Conservation (phyloP, 2,329 filamentous ascomycete genomes). For the Colletotrichum musae region DNA sequence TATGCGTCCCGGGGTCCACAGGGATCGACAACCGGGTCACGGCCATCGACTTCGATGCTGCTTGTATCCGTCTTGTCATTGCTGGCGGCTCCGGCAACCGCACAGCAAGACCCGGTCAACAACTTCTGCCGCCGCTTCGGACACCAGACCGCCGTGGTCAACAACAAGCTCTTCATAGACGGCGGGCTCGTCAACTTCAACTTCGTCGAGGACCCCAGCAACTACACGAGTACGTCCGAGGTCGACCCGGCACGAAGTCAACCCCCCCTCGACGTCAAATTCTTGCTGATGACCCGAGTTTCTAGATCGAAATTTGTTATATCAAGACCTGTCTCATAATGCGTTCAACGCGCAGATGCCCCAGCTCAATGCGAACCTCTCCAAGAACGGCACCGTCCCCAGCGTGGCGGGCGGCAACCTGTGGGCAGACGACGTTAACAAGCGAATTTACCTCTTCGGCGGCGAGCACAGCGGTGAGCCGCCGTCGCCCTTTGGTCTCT, state of each 20-base stretch:
- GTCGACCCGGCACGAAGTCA: not conserved
- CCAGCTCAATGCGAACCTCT: slow-evolving; percentile 68
- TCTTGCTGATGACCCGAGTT: not conserved
- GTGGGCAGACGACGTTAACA: slow-evolving; percentile 75
- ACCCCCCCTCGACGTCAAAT: not conserved
- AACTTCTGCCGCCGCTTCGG: slow-evolving; percentile 70
- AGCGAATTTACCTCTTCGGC: slow-evolving; percentile 74
- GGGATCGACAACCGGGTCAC: slow-evolving; percentile 11
- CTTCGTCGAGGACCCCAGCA: slow-evolving; percentile 51
- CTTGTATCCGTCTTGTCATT: slow-evolving; percentile 18
- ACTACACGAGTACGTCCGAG: slow-evolving; percentile 68
- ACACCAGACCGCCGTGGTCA: slow-evolving; percentile 73
- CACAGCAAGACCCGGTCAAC: slow-evolving; percentile 65
- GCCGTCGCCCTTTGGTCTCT: slow-evolving; percentile 65
- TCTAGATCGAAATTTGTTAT: slow-evolving; percentile 68
- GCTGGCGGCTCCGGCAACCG: slow-evolving; percentile 36
- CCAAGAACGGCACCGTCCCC: slow-evolving; percentile 72
- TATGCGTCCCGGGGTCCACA: slow-evolving; percentile 4
- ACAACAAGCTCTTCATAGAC: slow-evolving; percentile 73
- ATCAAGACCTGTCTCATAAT: slow-evolving; percentile 67
- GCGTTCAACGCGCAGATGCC: slow-evolving; percentile 60
- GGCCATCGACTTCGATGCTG: not conserved
- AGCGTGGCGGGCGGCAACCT: slow-evolving; percentile 60
- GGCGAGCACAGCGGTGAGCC: slow-evolving; percentile 65
- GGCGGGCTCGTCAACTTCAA: slow-evolving; percentile 72